phyloP scores from a whole-genome alignment of 257 asterid species.

The Nyctanthes arbortristis region DNA sequence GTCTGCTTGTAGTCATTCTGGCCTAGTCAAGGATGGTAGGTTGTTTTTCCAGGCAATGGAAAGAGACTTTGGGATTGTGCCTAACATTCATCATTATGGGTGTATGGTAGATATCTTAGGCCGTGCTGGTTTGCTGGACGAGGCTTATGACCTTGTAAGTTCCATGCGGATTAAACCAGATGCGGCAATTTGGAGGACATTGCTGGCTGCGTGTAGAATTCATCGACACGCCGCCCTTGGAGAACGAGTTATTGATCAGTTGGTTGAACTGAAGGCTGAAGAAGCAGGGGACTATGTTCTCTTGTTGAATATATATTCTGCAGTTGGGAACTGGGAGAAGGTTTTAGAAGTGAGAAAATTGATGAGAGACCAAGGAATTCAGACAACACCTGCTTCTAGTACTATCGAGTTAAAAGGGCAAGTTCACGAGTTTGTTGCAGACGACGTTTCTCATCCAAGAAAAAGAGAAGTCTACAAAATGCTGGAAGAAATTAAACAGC shows the following conservation, averaged over 20 bases:
- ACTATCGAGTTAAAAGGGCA: conserved; percentile 64
- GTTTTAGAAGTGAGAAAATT: conserved; percentile 55
- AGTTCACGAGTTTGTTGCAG: conserved; percentile 67
- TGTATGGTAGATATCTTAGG: conserved; percentile 89
- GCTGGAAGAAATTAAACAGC: conserved; percentile 79
- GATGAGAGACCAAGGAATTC: conserved; percentile 67
- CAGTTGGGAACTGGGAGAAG: conserved; percentile 56
- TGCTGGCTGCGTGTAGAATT: conserved; percentile 79
- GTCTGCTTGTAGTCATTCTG: conserved; percentile 79
- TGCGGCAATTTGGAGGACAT: conserved; percentile 81
- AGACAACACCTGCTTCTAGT: conserved; percentile 63
- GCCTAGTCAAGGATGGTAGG: conserved; percentile 66
- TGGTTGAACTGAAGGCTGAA: conserved; percentile 74
- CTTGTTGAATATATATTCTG: conserved; percentile 61
- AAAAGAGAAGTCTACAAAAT: conserved; percentile 49
- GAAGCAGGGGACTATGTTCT: conserved; percentile 83
- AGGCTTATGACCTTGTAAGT: conserved; percentile 61
- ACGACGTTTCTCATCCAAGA: conserved; percentile 66
- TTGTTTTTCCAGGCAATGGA: conserved; percentile 52
- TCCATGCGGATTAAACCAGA: conserved; percentile 74
- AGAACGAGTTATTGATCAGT: conserved; percentile 60
- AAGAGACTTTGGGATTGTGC: conserved; percentile 49
- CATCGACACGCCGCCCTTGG: conserved; percentile 57
- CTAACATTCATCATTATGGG: conserved; percentile 79
- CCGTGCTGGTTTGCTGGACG: conserved; percentile 75